Evolutionary conservation across 2,329 filamentous ascomycete species (phyloP).

Genomic region (Verticillium isaacii): DNA sequence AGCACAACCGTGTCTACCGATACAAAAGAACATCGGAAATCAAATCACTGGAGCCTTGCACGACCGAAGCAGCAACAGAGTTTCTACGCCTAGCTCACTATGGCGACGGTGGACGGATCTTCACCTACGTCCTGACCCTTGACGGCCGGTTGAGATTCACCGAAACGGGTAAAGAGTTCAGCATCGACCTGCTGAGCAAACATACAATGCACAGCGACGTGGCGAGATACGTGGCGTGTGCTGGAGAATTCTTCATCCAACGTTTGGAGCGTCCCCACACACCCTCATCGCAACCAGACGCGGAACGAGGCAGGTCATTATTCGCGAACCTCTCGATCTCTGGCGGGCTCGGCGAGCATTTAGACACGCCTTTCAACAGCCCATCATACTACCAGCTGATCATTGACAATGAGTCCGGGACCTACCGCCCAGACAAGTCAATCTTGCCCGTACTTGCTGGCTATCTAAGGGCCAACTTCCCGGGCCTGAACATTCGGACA

Average conservation of each 20-base stretch:
- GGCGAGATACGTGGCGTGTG: conserved; percentile 83
- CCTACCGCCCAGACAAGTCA: conserved; percentile 80
- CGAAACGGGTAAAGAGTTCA: conserved; percentile 92
- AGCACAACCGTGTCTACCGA: conserved; percentile 86
- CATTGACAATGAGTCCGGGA: conserved; percentile 94
- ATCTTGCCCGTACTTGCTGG: conserved; percentile 65
- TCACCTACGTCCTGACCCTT: conserved; percentile 87
- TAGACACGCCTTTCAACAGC: conserved; percentile 26
- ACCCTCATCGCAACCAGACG: conserved; percentile 4
- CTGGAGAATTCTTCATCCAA: conserved; percentile 88
- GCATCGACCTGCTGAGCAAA: conserved; percentile 87
- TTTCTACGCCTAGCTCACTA: conserved; percentile 85
- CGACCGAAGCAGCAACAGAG: conserved; percentile 67
- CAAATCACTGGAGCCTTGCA: conserved; percentile 54
- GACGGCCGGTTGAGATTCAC: conserved; percentile 87
- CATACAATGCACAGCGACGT: conserved; percentile 97
- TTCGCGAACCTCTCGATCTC: neutral
- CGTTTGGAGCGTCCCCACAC: conserved; percentile 46
- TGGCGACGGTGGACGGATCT: conserved; percentile 79
- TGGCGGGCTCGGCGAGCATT: conserved; percentile 27
- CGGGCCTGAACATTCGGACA: conserved; percentile 67
- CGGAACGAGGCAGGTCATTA: conserved; percentile 16
- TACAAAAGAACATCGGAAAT: conserved; percentile 57
- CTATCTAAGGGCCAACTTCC: conserved; percentile 70
- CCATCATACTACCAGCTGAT: conserved; percentile 70